Base-by-base conservation (phyloP, 1,284 basidiomycete genomes). In the Cutaneotrichosporon cutaneum region DNA sequence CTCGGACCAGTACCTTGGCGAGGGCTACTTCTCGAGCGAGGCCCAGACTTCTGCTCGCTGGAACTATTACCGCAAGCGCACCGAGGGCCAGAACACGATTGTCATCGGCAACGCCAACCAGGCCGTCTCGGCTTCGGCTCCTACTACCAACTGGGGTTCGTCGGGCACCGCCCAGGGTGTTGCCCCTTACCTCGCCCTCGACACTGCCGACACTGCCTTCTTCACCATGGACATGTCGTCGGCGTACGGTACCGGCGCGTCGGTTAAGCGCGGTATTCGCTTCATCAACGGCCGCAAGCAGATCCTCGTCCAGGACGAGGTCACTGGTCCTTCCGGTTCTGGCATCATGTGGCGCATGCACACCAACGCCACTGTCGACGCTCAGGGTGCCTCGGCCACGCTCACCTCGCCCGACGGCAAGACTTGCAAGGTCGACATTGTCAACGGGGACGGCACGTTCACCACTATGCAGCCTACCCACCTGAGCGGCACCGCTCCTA, bases 11-110 rank as follows among this genome's bases (percentile, higher is more conserved):
- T 98, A 98, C 77, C 80, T 85, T 42, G 84, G 89, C 4, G 72
- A 77, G 6, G 75, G 81, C 33, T 94, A 94, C 82, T 95, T 94
- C 82, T 82, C 77, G 58, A 85, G 76, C 65, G 90, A 90, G 52
- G 72, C 74, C 0, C 90, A 93, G 76, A 78, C 83, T 61, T 85
- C 87, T 48, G 74, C 82, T 21, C 85, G 94, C 65, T 97, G 94
- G 94, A 71, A 84, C 65, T 96, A 94, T 81, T 99, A 96, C 85
- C 87, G 94, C 76, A 98, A 95, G 84, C 86, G 88, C 77, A 97
- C 94, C 1, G 90, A 94, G 79, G 95, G 95, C 14, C 96, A 99
- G 82, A 99, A 99, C 84, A 94, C 92, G 2, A 84, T 99, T 66
- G 72, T 94, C 58, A 84, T 97, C 70, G 85, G 86, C 77, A 80